Evolutionary conservation across 2,329 filamentous ascomycete species (phyloP).

Genomic region (Dissoconium aciculare): DNA sequence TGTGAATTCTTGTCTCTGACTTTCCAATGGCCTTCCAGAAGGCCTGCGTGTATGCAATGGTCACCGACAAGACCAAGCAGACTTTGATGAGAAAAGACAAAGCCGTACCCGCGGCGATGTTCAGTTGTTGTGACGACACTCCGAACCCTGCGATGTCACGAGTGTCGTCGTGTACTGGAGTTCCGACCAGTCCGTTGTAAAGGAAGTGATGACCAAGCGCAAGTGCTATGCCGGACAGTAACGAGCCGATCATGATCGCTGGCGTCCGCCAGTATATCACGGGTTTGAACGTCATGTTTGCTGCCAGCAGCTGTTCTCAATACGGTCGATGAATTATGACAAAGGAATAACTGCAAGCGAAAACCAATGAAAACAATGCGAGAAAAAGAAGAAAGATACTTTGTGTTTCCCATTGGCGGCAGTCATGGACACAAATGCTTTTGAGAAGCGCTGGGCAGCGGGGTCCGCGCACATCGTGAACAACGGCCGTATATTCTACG

Average conservation of each 20-base stretch:
- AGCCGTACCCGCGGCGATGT: slow-evolving; percentile 5
- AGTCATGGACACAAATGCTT: no score
- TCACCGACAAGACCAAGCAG: slow-evolving; percentile 3
- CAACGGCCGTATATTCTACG: no score
- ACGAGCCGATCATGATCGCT: neutral
- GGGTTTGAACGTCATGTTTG: no score
- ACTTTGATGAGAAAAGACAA: slow-evolving; percentile 6
- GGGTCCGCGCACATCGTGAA: no score
- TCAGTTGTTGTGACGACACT: slow-evolving; percentile 4
- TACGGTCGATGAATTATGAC: no score
- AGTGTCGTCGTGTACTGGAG: neutral
- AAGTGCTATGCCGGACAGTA: neutral
- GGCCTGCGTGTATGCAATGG: slow-evolving; percentile 4
- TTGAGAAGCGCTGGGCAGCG: no score
- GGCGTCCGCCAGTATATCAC: slow-evolving; percentile 4
- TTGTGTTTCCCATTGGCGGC: no score
- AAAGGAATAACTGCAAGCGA: no score
- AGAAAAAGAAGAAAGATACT: no score
- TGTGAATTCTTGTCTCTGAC: neutral
- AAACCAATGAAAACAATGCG: no score
- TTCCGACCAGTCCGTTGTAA: neutral
- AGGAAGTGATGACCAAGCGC: slow-evolving; percentile 1
- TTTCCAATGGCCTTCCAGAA: slow-evolving; percentile 2
- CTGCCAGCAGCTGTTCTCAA: no score
- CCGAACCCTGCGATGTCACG: neutral